Evolutionary conservation across 257 asterid species (phyloP), one percentile per base, ranked within the genome.

Genomic region (Solanum dulcamara): DNA sequence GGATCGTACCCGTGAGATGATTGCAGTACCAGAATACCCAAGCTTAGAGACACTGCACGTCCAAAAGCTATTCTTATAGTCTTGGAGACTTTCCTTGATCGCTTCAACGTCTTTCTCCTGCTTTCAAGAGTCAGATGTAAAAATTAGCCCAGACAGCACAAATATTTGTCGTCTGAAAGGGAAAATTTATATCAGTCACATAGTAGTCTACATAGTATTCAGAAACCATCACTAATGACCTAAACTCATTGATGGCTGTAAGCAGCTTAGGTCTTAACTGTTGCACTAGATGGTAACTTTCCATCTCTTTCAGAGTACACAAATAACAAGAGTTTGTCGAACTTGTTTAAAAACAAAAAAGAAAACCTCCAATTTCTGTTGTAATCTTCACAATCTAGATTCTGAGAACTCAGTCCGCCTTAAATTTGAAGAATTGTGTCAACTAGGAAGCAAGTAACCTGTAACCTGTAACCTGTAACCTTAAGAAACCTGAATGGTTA

Each of bases 21-120:
- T 90, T 85, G 99, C 97, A 60, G 99, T 90, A 82, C 98, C 98
- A 50, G 99, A 93, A 89, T 96, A 96, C 59, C 99, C 99, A 87
- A 92, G 94, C 85, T 96, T 96, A 14, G 98, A 88, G 83, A 91
- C 92, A 84, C 99, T 96, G 80, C 99, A 96, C 3, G 95, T 93
- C 98, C 99, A 96, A 88, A 92, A 95, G 91, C 95, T 95, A 88
- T 93, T 89, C 84, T 93, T 91, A 84, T 93, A 96, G 85, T 94
- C 97, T 87, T 94, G 94, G 55, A 96, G 96, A 70, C 89, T 87
- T 84, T 90, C 90, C 85, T 91, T 91, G 87, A 95, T 90, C 55
- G 91, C 91, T 60, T 94, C 93, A 84, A 95, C 98, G 87, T 96
- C 97, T 87, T 94, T 95, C 82, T 96, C 98, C 99, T 95, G 93